Evolutionary conservation across 108 stramenopile genomes (phyloP).

Genomic region (Pseudonitzschia multiseries): DNA sequence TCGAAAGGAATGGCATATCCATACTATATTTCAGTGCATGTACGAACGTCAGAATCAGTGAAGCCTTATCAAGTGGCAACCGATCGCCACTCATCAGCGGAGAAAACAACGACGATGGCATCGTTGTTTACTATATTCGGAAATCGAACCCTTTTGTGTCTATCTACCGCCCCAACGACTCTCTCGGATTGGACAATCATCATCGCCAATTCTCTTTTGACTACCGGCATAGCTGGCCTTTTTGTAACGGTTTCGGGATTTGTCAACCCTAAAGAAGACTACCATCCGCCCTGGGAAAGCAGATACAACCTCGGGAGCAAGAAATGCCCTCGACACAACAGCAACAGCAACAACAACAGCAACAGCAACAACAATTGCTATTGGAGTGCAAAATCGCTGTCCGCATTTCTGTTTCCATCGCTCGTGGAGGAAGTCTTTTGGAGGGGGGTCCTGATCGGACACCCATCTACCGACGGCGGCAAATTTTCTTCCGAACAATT

Average conservation of each 20-base stretch:
- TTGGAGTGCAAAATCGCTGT: constrained; percentile 18
- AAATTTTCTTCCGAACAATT: neutral
- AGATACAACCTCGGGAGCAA: too few species aligned
- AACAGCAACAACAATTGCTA: neutral
- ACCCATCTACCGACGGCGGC: neutral
- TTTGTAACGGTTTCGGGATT: constrained; percentile 28
- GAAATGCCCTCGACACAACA: too few species aligned
- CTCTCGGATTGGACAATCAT: constrained; percentile 15
- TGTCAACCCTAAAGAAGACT: constrained; percentile 24
- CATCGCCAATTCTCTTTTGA: constrained; percentile 22
- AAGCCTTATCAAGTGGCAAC: too few species aligned
- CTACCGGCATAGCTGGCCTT: constrained; percentile 23
- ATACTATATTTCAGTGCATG: too few species aligned
- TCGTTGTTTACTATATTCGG: neutral
- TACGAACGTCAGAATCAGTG: too few species aligned
- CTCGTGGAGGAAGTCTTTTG: constrained; percentile 39
- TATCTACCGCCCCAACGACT: constrained; percentile 25
- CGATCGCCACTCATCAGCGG: neutral
- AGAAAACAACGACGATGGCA: neutral
- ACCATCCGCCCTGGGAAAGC: constrained; percentile 16
- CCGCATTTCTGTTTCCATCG: constrained; percentile 35
- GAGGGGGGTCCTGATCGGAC: constrained; percentile 31
- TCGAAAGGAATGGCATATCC: too few species aligned
- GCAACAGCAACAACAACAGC: neutral
- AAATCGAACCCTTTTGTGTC: constrained; percentile 18